Conservation (phyloP, 495 filamentous ascomycete species). For the Daldinia vernicosa region DNA sequence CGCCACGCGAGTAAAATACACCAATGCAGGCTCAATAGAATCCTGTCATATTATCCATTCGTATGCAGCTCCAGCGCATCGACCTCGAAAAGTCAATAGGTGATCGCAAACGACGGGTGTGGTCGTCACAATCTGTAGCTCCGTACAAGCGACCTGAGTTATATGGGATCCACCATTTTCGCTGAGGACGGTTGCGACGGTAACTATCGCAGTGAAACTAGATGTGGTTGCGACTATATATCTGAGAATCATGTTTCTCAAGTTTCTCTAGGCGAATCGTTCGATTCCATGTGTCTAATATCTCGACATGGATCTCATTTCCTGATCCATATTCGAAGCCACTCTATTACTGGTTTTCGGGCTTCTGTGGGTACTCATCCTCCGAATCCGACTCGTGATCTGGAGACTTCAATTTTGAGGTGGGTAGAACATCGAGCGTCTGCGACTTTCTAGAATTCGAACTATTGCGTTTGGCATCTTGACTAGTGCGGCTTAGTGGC, state of each 20-base stretch:
- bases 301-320: background rate
- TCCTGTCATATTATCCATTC: slow-evolving; percentile 19
- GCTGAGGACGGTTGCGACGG: background rate
- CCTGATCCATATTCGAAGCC: background rate
- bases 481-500: slow-evolving; percentile 51
- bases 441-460: slow-evolving; percentile 43
- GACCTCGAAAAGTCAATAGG: slow-evolving; percentile 1
- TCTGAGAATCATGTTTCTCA: background rate
- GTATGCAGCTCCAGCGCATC: background rate
- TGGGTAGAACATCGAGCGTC: slow-evolving; percentile 51
- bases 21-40: slow-evolving; percentile 2
- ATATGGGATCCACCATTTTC: background rate
- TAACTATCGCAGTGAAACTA: slow-evolving; percentile 1
- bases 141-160: background rate
- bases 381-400: slow-evolving; percentile 25
- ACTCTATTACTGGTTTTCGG: slow-evolving; percentile 7
- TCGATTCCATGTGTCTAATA: background rate
- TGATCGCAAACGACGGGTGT: slow-evolving; percentile 1
- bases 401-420: slow-evolving; percentile 46
- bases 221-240: slow-evolving; percentile 5
- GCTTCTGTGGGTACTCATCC: slow-evolving; percentile 27
- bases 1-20: slow-evolving; percentile 7
- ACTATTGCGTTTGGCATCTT: slow-evolving; percentile 49
- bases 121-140: background rate
- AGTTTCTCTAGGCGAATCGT: background rate